phyloP scores from a whole-genome alignment of 768 basidiomycete genomes.

The Nevesoporus exiguus region DNA sequence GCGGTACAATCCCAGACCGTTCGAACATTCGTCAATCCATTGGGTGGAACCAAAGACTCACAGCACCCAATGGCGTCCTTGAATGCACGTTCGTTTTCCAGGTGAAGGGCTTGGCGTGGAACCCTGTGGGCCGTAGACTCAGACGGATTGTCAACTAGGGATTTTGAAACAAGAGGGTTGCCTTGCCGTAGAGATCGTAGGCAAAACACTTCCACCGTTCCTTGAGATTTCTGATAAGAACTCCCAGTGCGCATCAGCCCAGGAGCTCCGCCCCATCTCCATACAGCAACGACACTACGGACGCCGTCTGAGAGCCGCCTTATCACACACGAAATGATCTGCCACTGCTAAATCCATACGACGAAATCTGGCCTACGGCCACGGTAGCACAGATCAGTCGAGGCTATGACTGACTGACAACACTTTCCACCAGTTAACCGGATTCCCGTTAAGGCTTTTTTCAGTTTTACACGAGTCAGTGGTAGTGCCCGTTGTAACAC shows the following conservation, averaged over 20 bases:
- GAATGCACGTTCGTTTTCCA: background rate
- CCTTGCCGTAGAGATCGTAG: slow-evolving; percentile 12
- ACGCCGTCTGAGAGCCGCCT: slow-evolving; percentile 1
- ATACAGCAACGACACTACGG: slow-evolving; percentile 3
- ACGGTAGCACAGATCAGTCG: slow-evolving; percentile 5
- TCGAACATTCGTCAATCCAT: slow-evolving; percentile 5
- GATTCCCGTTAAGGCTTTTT: slow-evolving; percentile 1
- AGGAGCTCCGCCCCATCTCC: background rate
- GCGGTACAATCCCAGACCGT: background rate
- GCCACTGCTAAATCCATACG: slow-evolving; percentile 2
- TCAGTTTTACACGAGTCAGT: background rate
- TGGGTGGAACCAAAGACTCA: background rate
- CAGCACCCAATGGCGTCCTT: background rate
- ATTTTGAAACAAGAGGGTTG: slow-evolving; percentile 1
- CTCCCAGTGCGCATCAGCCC: slow-evolving; percentile 1
- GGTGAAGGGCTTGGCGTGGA: slow-evolving; percentile 8
- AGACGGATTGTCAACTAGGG: slow-evolving; percentile 2
- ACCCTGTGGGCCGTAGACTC: background rate
- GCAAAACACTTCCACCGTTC: background rate
- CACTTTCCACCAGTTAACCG: background rate
- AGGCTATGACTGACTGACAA: slow-evolving; percentile 19
- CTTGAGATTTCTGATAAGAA: background rate
- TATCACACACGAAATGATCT: background rate
- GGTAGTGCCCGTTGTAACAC: background rate
- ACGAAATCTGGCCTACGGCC: background rate